These are phyloP conservation scores for Diaporthe vaccinii DNA, from an alignment of 2,329 filamentous ascomycete species.

Conservation along the genomic window DNA sequence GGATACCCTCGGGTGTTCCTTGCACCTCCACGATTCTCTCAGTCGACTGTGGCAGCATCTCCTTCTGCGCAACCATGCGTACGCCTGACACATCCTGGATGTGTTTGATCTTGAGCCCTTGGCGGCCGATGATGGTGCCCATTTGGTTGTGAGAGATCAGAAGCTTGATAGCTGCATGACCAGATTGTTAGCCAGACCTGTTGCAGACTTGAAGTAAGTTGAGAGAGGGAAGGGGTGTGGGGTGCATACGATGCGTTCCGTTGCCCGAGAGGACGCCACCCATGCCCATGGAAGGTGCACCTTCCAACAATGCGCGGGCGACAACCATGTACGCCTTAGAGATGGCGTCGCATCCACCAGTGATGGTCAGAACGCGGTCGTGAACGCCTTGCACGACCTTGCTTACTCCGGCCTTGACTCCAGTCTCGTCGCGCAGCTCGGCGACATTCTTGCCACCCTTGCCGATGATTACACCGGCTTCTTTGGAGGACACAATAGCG, in stretches of 20 bases:
- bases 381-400: conserved; percentile 98
- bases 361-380: conserved; percentile 96
- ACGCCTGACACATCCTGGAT: conserved; percentile 98
- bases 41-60: conserved; percentile 99
- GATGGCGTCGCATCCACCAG: conserved; percentile 88
- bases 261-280: conserved; percentile 88
- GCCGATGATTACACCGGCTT: conserved; percentile 98
- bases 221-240: neutral
- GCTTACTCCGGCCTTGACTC: conserved; percentile 97
- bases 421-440: conserved; percentile 95
- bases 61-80: conserved; percentile 99
- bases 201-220: neutral
- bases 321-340: conserved; percentile 95
- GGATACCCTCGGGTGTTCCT: conserved; percentile 93
- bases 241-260: conserved; percentile 90
- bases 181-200: conserved; percentile 14
- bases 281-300: conserved; percentile 96
- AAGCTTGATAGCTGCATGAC: conserved; percentile 85
- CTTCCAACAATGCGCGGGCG: conserved; percentile 90
- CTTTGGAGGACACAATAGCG: conserved; percentile 98
- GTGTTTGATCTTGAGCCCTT: conserved; percentile 98
- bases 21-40: conserved; percentile 98
- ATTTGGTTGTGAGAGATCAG: conserved; percentile 99
- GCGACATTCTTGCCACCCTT: conserved; percentile 99
- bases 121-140: conserved; percentile 98